phyloP scores from a whole-genome alignment of 148 eudicot species.

The Chenopodium berlandieri region DNA sequence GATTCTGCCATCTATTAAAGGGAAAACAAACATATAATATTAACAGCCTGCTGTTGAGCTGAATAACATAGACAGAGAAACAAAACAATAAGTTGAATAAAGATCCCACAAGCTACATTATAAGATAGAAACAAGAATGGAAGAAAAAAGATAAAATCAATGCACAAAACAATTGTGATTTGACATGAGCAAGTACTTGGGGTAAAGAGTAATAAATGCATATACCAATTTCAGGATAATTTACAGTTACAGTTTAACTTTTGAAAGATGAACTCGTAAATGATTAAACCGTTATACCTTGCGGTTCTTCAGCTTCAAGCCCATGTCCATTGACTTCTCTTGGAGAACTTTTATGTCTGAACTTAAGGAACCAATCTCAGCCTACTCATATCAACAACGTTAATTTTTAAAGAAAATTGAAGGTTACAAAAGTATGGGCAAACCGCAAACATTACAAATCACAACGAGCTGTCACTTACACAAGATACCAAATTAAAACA shows the following conservation, averaged over 20 bases:
- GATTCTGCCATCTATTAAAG: constrained; percentile 84
- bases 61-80: background rate
- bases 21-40: constrained; percentile 12
- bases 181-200: background rate
- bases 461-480: background rate
- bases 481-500: too few species aligned
- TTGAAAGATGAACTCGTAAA: constrained; percentile 15
- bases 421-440: background rate
- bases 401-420: background rate
- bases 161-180: background rate
- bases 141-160: background rate
- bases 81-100: background rate
- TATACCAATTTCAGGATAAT: background rate
- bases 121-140: background rate
- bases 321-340: constrained; percentile 99
- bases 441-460: background rate
- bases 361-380: constrained; percentile 97
- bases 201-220: background rate
- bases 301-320: constrained; percentile 93
- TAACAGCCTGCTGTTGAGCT: constrained; percentile 2
- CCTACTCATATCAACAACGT: constrained; percentile 37
- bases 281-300: constrained; percentile 55
- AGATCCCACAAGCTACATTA: background rate
- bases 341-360: constrained; percentile 98
- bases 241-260: background rate